Base-by-base conservation (phyloP, 2,329 filamentous ascomycete genomes). In the Fusarium sp. region DNA sequence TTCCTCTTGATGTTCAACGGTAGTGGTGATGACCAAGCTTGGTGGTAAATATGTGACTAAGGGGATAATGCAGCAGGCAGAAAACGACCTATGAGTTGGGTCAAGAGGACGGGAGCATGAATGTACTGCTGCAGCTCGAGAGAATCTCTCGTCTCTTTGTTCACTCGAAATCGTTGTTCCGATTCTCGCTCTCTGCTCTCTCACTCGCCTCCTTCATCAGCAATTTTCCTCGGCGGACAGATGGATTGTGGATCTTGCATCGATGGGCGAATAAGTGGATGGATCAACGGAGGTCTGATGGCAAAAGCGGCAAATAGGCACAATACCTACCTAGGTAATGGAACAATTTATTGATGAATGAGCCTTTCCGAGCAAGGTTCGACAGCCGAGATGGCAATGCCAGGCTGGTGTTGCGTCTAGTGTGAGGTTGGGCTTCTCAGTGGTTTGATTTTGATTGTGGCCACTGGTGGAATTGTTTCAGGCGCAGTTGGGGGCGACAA, bases 381-480 rank as follows among this genome's bases (percentile, higher is more conserved):
- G 13, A 31, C 50, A 54, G 49, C 58, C 66, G 58, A 69, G 69
- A 67, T 69, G 67, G 66, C 62, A 68, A 58, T 54, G 36, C 65
- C 62, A 58, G 36, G 31, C 20, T 66, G 53, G 51, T 34, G 58
- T 60, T 13, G 42, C 25, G 62, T 58, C 49, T 31, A 58, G 42
- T 46, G 46, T 67, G 60, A 65, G 60, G 64, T 59, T 70, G 53
- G 62, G 54, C 34, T 51, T 31, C 50, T 66, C 58, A 54, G 64
- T 68, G 68, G 67, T 68, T 70, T 70, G 64, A 65, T 70, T 70
- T 68, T 65, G 51, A 70, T 65, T 70, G 54, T 31, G 49, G 46
- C 68, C 42, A 68, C 33, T 54, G 61, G 64, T 68, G 68, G 68
- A 44, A 70, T 65, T 65, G 68, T 70, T 70, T 70, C 68, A 70